Percentiles rank a stretch among this genome's conserved stretches.
These are phyloP conservation scores for Metarhizium sp. DNA, from an alignment of 2,329 filamentous ascomycete species.

Conservation along the genomic window DNA sequence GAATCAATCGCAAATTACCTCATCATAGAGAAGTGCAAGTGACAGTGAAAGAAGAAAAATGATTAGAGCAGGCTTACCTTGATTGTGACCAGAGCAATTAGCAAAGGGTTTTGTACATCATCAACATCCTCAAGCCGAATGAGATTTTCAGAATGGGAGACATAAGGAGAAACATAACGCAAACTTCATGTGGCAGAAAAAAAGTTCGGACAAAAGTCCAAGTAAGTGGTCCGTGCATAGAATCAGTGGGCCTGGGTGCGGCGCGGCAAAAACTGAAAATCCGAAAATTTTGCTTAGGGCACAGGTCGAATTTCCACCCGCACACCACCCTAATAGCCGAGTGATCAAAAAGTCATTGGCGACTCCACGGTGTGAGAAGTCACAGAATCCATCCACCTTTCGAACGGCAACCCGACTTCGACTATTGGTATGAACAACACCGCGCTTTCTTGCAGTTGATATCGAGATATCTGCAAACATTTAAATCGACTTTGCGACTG, in stretches of 20 bases:
- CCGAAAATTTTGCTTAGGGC: slow-evolving; percentile 31
- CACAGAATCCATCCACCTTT: slow-evolving; percentile 27
- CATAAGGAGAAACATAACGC: neutral
- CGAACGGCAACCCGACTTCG: slow-evolving; percentile 28
- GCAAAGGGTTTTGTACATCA: neutral
- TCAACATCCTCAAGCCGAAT: neutral
- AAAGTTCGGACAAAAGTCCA: neutral
- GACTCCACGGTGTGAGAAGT: slow-evolving; percentile 26
- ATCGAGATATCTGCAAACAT: neutral
- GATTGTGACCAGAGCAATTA: neutral
- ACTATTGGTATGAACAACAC: slow-evolving; percentile 28
- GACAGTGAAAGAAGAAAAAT: neutral
- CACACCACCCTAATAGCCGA: slow-evolving; percentile 29
- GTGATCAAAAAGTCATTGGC: slow-evolving; percentile 32
- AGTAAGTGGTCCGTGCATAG: slow-evolving; percentile 1
- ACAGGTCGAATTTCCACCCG: slow-evolving; percentile 30
- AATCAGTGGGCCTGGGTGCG: neutral
- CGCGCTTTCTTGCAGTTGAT: slow-evolving; percentile 1
- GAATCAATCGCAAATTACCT: slow-evolving; percentile 99
- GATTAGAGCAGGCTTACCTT: slow-evolving; percentile 3
- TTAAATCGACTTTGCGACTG: slow-evolving; percentile 16
- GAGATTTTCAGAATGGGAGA: neutral
- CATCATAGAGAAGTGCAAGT: slow-evolving; percentile 53
- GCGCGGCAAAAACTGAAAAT: slow-evolving; percentile 19
- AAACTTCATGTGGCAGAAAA: neutral